phyloP scores from a whole-genome alignment of 352 stramenopile genomes.

The Globisporangium radiosum region DNA sequence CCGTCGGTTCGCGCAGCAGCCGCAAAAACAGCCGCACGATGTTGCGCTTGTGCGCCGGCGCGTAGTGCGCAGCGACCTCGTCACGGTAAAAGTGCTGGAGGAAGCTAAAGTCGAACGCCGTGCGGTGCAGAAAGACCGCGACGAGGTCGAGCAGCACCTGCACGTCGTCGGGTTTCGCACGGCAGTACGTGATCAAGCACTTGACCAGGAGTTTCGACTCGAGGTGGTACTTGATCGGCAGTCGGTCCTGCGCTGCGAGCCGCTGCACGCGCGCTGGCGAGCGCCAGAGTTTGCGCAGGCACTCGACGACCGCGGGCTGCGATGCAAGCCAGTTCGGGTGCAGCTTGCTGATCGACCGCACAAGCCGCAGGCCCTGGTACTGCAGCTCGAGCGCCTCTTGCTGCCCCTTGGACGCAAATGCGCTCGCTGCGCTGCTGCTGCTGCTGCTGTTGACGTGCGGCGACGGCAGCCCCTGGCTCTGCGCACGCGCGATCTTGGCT shows the following conservation, averaged over 20 bases:
- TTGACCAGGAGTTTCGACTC: constrained; percentile 94
- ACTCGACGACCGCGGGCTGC: constrained; percentile 87
- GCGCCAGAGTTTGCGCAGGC: constrained; percentile 93
- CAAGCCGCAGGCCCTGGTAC: constrained; percentile 90
- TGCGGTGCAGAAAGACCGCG: constrained; percentile 91
- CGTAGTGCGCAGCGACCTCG: constrained; percentile 70
- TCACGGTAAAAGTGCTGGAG: constrained; percentile 86
- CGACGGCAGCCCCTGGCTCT: constrained; percentile 45
- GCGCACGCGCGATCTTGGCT: constrained; percentile 76
- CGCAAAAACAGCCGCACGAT: constrained; percentile 89
- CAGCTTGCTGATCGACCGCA: constrained; percentile 88
- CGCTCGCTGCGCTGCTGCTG: constrained; percentile 17
- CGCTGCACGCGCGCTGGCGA: constrained; percentile 76
- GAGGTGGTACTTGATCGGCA: constrained; percentile 90
- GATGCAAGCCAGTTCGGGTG: constrained; percentile 87
- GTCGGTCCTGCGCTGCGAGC: constrained; percentile 55
- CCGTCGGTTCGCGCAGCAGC: constrained; percentile 66
- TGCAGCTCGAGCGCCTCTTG: constrained; percentile 91
- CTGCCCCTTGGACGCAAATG: constrained; percentile 70
- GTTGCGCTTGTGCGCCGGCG: constrained; percentile 60
- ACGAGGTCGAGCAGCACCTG: constrained; percentile 96
- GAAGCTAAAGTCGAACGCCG: constrained; percentile 93
- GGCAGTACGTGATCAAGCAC: constrained; percentile 93
- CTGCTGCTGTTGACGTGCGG: constrained; percentile 21
- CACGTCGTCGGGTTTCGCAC: constrained; percentile 89